phyloP scores from a whole-genome alignment of 2,329 filamentous ascomycete genomes.

The Claviceps quebecensis region DNA sequence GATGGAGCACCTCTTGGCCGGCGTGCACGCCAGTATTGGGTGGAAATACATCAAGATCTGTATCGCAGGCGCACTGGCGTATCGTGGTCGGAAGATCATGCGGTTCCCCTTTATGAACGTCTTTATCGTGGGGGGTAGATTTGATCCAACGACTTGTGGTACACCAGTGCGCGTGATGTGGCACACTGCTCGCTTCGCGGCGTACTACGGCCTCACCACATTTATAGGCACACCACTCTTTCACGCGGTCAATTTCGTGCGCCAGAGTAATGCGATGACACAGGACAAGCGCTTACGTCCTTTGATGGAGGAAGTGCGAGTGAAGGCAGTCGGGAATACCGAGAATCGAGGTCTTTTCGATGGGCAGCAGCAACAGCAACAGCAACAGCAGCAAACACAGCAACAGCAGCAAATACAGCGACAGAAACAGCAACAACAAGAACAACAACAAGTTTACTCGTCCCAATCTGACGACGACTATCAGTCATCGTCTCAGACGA shows the following conservation, averaged over 20 bases:
- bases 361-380: neutral
- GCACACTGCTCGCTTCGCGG: conserved; percentile 22
- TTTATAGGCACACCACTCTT: conserved; percentile 17
- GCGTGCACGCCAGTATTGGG: conserved; percentile 18
- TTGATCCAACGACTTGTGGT: conserved; percentile 19
- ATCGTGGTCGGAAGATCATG: conserved; percentile 18
- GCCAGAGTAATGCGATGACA: conserved; percentile 11
- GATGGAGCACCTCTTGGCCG: conserved; percentile 18
- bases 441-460: conserved; percentile 6
- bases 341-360: too few species aligned
- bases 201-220: conserved; percentile 17
- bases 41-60: conserved; percentile 15
- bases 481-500: neutral
- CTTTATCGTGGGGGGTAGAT: conserved; percentile 12
- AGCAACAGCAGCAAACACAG: conserved; percentile 1
- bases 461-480: conserved; percentile 4
- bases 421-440: neutral
- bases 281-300: conserved; percentile 18
- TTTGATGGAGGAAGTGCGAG: conserved; percentile 10
- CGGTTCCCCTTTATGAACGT: conserved; percentile 28
- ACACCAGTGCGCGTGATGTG: conserved; percentile 16
- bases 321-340: conserved; percentile 5
- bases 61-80: conserved; percentile 14
- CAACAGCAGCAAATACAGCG: conserved; percentile 2
- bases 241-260: conserved; percentile 15